Conservation (phyloP, 176 grass and related monocot species). For the Pontederia crassipes region DNA sequence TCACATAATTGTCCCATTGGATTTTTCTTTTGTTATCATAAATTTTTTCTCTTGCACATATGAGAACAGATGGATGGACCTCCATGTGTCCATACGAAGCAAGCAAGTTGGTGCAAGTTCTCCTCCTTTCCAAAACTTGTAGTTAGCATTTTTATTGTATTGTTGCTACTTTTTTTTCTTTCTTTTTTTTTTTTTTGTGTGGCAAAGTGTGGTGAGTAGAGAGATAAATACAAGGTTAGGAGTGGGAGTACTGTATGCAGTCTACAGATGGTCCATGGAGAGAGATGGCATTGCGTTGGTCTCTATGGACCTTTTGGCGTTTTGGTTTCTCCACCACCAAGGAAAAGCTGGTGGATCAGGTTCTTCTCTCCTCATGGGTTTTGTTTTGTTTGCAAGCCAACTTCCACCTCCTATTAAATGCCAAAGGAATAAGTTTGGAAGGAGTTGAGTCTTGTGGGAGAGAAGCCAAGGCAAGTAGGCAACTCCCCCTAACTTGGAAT, state of each 20-base stretch:
- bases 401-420: slow-evolving; percentile 12
- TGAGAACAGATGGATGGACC: too few relatives aligned
- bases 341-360: slow-evolving; percentile 18
- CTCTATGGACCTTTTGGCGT: background rate
- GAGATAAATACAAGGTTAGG: background rate
- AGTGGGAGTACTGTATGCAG: background rate
- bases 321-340: slow-evolving; percentile 25
- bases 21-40: too few relatives aligned
- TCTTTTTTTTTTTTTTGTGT: too few relatives aligned
- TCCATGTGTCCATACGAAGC: background rate
- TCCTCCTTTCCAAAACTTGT: background rate
- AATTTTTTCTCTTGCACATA: too few relatives aligned
- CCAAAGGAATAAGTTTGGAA: slow-evolving; percentile 1
- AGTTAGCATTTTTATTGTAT: background rate
- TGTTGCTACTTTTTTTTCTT: background rate
- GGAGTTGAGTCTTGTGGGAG: too few relatives aligned
- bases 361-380: background rate
- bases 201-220: background rate
- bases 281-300: slow-evolving; percentile 5
- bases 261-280: too few relatives aligned
- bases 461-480: slow-evolving; percentile 1
- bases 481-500: background rate
- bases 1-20: too few relatives aligned
- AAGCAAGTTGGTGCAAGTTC: background rate
- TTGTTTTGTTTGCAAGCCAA: slow-evolving; percentile 19